phyloP scores from a whole-genome alignment of 148 eudicot species.

The Chenopodium quinoa region DNA sequence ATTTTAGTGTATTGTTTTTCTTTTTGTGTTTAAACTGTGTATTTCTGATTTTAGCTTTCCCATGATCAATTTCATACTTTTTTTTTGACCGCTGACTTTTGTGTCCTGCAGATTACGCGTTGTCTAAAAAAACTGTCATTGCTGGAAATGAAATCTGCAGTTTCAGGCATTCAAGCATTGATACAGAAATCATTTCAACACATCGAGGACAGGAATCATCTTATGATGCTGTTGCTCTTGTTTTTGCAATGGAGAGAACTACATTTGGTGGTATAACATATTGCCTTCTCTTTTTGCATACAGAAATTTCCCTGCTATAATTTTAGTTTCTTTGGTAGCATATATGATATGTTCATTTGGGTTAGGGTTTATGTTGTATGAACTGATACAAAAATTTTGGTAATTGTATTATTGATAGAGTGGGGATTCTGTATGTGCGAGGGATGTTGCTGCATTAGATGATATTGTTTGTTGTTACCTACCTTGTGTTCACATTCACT shows the following conservation, averaged over 20 bases:
- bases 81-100: constrained; percentile 13
- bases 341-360: not conserved
- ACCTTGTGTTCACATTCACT: not conserved
- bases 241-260: constrained; percentile 56
- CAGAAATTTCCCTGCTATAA: not conserved
- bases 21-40: not conserved
- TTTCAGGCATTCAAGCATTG: constrained; percentile 36
- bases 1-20: not conserved
- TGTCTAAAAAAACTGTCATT: constrained; percentile 52
- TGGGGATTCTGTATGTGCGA: not conserved
- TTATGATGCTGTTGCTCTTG: constrained; percentile 58
- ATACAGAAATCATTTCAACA: constrained; percentile 15
- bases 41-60: too few species aligned
- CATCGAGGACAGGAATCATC: not conserved
- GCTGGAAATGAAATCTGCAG: constrained; percentile 67
- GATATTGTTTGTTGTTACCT: not conserved
- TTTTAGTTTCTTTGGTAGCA: constrained; percentile 3
- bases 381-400: not conserved
- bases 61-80: too few species aligned
- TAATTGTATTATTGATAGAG: not conserved
- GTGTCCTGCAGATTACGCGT: constrained; percentile 59
- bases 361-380: not conserved
- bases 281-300: not conserved
- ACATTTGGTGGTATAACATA: constrained; percentile 46
- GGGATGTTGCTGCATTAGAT: not conserved